These are phyloP conservation scores for Aspergillus aculeatus DNA, from an alignment of 2,329 filamentous ascomycete genomes.

Conservation along the genomic window DNA sequence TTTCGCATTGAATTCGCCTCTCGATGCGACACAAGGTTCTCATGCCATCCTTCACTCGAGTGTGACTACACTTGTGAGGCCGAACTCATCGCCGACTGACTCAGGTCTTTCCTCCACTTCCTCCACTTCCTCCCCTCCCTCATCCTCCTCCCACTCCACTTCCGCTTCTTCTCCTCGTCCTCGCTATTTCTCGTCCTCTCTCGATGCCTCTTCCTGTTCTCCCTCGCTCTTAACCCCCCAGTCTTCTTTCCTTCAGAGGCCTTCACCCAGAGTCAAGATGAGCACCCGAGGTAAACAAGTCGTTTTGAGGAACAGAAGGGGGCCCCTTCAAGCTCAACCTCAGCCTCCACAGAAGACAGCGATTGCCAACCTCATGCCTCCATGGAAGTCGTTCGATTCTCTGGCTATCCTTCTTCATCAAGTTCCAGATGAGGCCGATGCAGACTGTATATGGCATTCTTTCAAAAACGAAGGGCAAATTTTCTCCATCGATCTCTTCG, in stretches of 20 bases:
- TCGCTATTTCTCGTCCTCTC: not conserved
- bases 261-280: not conserved
- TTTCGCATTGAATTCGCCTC: not conserved
- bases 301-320: not conserved
- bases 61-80: not conserved
- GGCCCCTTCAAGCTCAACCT: not conserved
- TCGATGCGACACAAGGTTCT: not conserved
- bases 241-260: not conserved
- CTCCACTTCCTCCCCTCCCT: not conserved
- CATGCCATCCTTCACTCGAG: not conserved
- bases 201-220: not conserved
- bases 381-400: conserved; percentile 43
- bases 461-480: conserved; percentile 57
- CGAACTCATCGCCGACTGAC: not conserved
- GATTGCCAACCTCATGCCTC: conserved; percentile 10
- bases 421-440: conserved; percentile 37
- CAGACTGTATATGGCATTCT: conserved; percentile 49
- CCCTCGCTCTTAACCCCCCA: not conserved
- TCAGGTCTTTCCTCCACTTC: not conserved
- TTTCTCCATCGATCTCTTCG: conserved; percentile 56
- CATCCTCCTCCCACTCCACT: conserved; percentile 2
- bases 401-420: conserved; percentile 36
- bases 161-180: not conserved
- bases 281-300: not conserved
- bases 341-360: not conserved